These are phyloP conservation scores for Termitomyces sp. DNA, from an alignment of 768 basidiomycete genomes.

Conservation along the genomic window DNA sequence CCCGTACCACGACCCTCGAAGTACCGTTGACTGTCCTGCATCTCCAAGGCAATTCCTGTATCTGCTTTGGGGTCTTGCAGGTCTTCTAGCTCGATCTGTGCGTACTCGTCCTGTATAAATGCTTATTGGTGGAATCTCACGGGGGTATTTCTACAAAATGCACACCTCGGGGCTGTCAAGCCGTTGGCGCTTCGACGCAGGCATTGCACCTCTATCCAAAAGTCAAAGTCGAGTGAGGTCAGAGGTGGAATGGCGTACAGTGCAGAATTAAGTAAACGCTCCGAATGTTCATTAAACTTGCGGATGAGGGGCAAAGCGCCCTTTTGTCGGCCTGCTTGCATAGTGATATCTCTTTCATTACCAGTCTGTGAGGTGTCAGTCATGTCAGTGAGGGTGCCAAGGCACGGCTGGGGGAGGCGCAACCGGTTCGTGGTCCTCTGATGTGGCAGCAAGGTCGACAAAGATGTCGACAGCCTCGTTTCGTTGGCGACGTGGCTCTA, in stretches of 20 bases:
- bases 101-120: conserved; percentile 32
- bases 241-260: conserved; percentile 38
- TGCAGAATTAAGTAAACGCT: conserved; percentile 78
- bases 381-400: background rate
- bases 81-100: conserved; percentile 81
- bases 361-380: conserved; percentile 55
- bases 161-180: conserved; percentile 41
- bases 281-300: conserved; percentile 97
- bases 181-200: conserved; percentile 59
- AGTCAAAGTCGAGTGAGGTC: background rate
- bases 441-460: conserved; percentile 83
- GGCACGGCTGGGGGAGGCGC: conserved; percentile 2
- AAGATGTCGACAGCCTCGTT: conserved; percentile 71
- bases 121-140: background rate
- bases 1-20: conserved; percentile 62
- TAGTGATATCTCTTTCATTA: conserved; percentile 87
- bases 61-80: conserved; percentile 67
- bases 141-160: background rate
- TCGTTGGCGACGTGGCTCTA: conserved; percentile 73
- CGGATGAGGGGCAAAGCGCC: conserved; percentile 89
- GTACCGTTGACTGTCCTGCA: conserved; percentile 81
- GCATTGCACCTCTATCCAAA: conserved; percentile 46
- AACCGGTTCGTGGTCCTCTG: conserved; percentile 90
- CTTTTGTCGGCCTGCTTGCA: conserved; percentile 90
- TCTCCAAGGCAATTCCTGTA: conserved; percentile 74